These are phyloP conservation scores for Alliaria petiolata DNA, from an alignment of 345 rosid genomes.

Conservation along the genomic window DNA sequence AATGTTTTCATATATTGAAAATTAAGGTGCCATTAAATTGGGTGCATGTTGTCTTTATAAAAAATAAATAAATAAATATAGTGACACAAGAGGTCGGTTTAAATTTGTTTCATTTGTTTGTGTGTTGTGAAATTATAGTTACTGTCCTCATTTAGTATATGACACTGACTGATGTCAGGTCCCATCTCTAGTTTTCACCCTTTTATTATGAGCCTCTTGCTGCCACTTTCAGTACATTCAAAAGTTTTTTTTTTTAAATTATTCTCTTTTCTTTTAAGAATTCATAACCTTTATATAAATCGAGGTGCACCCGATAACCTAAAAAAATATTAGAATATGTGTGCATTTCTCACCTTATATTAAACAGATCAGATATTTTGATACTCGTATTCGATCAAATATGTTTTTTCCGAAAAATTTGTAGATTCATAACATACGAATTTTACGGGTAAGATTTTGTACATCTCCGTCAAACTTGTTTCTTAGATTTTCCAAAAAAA, in stretches of 20 bases:
- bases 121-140: conserved; percentile 20
- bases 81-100: conserved; percentile 14
- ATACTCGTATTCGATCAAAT: not conserved
- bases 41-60: not conserved
- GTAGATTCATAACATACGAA: not conserved
- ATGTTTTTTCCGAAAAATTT: not conserved
- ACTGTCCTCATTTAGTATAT: conserved; percentile 24
- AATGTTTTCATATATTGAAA: not conserved
- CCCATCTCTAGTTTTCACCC: conserved; percentile 15
- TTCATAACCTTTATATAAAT: not conserved
- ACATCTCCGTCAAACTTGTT: not conserved
- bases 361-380: not conserved
- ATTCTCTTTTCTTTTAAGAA: not conserved
- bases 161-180: conserved; percentile 27
- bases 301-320: not conserved
- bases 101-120: conserved; percentile 11
- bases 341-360: not conserved
- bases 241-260: not conserved
- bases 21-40: conserved; percentile 13
- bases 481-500: too few species aligned
- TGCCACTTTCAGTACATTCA: conserved; percentile 13
- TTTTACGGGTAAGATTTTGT: not conserved
- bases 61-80: not conserved
- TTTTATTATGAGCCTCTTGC: conserved; percentile 15
- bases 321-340: not conserved